phyloP scores from a whole-genome alignment of 305 asterid genomes.

The Fraxinus sp. region DNA sequence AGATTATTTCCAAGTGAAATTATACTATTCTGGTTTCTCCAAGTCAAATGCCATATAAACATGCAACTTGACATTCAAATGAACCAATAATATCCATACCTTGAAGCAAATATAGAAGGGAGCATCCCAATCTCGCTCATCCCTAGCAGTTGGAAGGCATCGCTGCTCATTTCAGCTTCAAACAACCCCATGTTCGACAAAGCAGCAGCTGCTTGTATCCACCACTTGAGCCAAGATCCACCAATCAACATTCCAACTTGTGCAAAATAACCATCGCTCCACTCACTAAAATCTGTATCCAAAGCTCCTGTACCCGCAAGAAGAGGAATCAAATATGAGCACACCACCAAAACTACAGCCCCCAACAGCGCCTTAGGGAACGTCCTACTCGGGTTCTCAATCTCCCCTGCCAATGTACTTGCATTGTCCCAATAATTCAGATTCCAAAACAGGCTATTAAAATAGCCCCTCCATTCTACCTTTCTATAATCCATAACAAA shows the following conservation, averaged over 20 bases:
- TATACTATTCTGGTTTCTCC: background rate
- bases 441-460: slow-evolving; percentile 74
- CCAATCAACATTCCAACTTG: slow-evolving; percentile 73
- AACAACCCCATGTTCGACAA: slow-evolving; percentile 74
- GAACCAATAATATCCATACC: slow-evolving; percentile 28
- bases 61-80: background rate
- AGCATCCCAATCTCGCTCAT: slow-evolving; percentile 83
- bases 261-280: slow-evolving; percentile 84
- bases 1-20: background rate
- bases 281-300: slow-evolving; percentile 49
- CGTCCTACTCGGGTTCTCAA: slow-evolving; percentile 64
- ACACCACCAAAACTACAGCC: slow-evolving; percentile 62
- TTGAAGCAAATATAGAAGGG: slow-evolving; percentile 59
- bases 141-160: slow-evolving; percentile 73
- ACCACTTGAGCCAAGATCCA: slow-evolving; percentile 76
- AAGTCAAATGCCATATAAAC: background rate
- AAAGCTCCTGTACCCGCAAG: slow-evolving; percentile 70
- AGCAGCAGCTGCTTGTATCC: slow-evolving; percentile 77
- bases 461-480: slow-evolving; percentile 67
- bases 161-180: slow-evolving; percentile 83
- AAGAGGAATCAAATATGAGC: slow-evolving; percentile 60
- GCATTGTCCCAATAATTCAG: slow-evolving; percentile 87
- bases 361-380: slow-evolving; percentile 65
- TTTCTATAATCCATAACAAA: slow-evolving; percentile 46
- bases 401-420: slow-evolving; percentile 76